A percentile compares a stretch with the other conserved stretches of the same genome.
phyloP scores from a whole-genome alignment of 2,329 filamentous ascomycete species.

The Juglanconis juglandina region DNA sequence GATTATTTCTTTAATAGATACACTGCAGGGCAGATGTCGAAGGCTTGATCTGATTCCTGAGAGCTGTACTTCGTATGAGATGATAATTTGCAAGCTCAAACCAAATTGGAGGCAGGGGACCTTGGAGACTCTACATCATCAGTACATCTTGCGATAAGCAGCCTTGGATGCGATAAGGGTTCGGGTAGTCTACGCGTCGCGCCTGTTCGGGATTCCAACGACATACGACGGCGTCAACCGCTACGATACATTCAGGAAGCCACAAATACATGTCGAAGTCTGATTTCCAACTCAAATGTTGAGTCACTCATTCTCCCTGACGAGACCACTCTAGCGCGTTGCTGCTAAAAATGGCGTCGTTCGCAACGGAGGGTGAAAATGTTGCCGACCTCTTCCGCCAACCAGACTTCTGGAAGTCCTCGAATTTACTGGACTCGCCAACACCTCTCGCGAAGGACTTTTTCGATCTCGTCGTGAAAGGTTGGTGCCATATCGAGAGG shows the following conservation, averaged over 20 bases:
- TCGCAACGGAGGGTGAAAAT: constrained; percentile 40
- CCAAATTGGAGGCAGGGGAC: not conserved
- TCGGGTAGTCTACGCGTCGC: not conserved
- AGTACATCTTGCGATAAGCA: not conserved
- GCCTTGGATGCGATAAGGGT: not conserved
- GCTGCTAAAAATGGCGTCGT: constrained; percentile 6
- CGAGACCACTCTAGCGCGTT: too few species aligned
- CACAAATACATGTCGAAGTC: too few species aligned
- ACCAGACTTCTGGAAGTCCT: constrained; percentile 57
- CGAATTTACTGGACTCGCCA: constrained; percentile 43
- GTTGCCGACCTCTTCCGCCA: constrained; percentile 59
- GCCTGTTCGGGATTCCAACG: not conserved
- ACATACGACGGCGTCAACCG: not conserved
- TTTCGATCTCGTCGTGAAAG: constrained; percentile 40
- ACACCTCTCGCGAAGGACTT: constrained; percentile 29
- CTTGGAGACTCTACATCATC: not conserved
- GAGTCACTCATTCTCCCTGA: too few species aligned
- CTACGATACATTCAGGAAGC: too few species aligned
- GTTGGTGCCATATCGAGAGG: constrained; percentile 21
- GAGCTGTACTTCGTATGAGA: not conserved
- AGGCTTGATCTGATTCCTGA: not conserved
- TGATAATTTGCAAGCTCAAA: not conserved
- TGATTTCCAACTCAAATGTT: too few species aligned
- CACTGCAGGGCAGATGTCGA: not conserved
- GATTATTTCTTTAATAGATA: not conserved